These are phyloP conservation scores for Melanomma pulvis-pyrius DNA, from an alignment of 495 filamentous ascomycete species.

Conservation along the genomic window DNA sequence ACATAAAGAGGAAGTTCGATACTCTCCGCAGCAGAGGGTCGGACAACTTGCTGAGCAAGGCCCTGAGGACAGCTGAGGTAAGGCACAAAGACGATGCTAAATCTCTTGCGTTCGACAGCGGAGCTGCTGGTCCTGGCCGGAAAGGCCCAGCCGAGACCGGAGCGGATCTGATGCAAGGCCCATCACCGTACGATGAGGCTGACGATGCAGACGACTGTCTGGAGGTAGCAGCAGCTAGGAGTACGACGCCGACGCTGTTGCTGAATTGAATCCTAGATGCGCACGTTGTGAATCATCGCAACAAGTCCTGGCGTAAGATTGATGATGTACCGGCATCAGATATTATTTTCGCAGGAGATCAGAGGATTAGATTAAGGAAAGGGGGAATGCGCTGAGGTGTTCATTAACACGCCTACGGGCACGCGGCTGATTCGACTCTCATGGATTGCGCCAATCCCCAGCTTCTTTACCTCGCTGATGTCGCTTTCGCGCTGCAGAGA, in stretches of 20 bases:
- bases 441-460: background rate
- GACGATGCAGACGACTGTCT: too few relatives aligned
- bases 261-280: background rate
- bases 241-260: too few relatives aligned
- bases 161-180: background rate
- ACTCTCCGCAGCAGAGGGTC: too few relatives aligned
- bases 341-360: background rate
- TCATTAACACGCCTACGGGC: constrained; percentile 6
- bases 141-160: background rate
- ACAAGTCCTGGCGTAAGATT: background rate
- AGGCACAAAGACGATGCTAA: background rate
- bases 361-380: constrained; percentile 2
- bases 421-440: background rate
- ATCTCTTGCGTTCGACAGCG: background rate
- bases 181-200: background rate
- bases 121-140: background rate
- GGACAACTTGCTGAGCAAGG: too few relatives aligned
- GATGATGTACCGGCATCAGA: background rate
- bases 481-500: background rate
- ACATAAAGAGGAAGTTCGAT: too few relatives aligned
- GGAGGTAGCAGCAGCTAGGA: too few relatives aligned
- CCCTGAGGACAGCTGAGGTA: too few relatives aligned
- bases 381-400: background rate
- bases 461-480: background rate
- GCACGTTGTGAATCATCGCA: background rate